Base-by-base conservation (phyloP, 176 grass and related monocot species). In the Phoenix dactylifera region DNA sequence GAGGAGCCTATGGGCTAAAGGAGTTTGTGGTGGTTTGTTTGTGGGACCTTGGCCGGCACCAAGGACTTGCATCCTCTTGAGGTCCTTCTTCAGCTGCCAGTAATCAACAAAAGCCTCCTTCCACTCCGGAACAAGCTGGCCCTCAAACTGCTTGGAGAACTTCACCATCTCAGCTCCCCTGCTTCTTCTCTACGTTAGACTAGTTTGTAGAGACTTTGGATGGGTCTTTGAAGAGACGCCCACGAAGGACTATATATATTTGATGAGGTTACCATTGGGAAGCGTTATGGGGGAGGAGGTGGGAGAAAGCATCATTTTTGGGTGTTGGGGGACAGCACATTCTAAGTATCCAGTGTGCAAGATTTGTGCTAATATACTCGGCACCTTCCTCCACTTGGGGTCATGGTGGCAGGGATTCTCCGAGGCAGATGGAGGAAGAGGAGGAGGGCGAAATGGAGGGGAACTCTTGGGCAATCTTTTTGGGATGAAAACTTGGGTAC, bases 41-140 rank as follows among this genome's bases (percentile, higher is more conserved):
- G 60, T 2, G 44, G 9, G 19, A 17, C 63, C 51, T 9, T 75
- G 28, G 67, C 51, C 20, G 17, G 63, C 18, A 7, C 35, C 39
- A 3, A 66, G 55, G 9, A 26, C 39, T 63, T 86, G 88, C 78
- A 89, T 81, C 76, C 65, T 89, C 79, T 89, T 98, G 55, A 93
- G 62, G 64, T 89, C 88, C 74, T 83, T 98, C 77, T 98, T 98
- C 23, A 98, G 77, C 55, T 83, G 84, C 82, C 88, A 89, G 64
- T 98, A 98, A 76, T 98, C 94, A 29, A 93, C 79, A 16, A 93
- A 98, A 18, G 88, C 94, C 19, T 98, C 88, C 81, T 93, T 98
- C 94, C 94, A 98, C 63, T 98, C 94, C 0, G 94, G 94, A 67
- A 98, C 82, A 9, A 98, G 82, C 77, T 98, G 94, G 17, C 67